These are phyloP conservation scores for Candida boleticola DNA, from an alignment of 805 yeast genomes.

Conservation along the genomic window DNA sequence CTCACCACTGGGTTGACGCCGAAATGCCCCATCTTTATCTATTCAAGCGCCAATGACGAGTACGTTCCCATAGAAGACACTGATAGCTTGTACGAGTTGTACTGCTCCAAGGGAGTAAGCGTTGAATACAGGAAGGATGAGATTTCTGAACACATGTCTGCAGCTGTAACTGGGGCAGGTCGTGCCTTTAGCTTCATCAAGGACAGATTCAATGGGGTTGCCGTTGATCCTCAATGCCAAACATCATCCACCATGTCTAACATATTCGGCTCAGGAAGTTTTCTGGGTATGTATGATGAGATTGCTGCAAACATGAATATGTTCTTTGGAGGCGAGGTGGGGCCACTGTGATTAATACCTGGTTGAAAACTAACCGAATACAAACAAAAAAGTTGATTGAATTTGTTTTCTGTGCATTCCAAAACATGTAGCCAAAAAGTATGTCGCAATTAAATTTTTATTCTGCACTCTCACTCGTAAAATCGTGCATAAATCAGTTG, in stretches of 20 bases:
- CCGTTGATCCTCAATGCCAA: slow-evolving; percentile 10
- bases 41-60: slow-evolving; percentile 16
- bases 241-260: not conserved
- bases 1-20: slow-evolving; percentile 12
- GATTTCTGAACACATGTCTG: slow-evolving; percentile 17
- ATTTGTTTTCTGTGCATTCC: too few species aligned
- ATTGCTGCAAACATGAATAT: too few species aligned
- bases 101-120: slow-evolving; percentile 23
- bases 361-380: too few species aligned
- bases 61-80: slow-evolving; percentile 15
- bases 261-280: not conserved
- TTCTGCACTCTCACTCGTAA: too few species aligned
- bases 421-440: too few species aligned
- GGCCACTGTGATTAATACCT: too few species aligned
- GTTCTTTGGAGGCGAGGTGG: too few species aligned
- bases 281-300: too few species aligned
- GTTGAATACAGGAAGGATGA: slow-evolving; percentile 20
- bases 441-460: too few species aligned
- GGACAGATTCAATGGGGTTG: slow-evolving; percentile 13
- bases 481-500: too few species aligned
- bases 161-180: slow-evolving; percentile 14
- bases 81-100: slow-evolving; percentile 16
- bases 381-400: too few species aligned
- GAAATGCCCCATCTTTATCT: slow-evolving; percentile 17
- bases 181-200: slow-evolving; percentile 20